Evolutionary conservation across 108 stramenopile species (phyloP), one percentile per base, ranked within the genome.

Genomic region (Aurantiochytrium sp.): DNA sequence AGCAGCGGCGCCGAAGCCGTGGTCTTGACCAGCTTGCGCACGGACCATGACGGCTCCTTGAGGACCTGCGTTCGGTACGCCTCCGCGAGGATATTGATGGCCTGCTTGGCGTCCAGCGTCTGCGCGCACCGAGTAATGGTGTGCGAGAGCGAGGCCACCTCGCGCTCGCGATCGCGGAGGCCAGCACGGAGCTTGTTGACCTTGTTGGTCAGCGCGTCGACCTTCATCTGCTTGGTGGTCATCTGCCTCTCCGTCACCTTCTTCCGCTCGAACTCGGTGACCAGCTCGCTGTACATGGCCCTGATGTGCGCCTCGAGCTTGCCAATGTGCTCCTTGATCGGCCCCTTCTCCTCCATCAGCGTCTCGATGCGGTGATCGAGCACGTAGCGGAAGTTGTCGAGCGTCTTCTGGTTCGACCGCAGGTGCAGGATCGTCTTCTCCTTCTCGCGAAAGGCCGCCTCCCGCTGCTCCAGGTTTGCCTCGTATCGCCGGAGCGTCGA

Each of bases 381-480:
- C 4, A 93, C 93, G 42, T 54, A 91, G 55, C 93, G 92, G 90
- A 93, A 93, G 65, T 93, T 93, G 59, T 93, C 92, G 10, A 93
- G 86, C 15, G 92, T 93, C 4, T 68, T 87, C 37, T 92, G 92
- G 53, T 89, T 91, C 52, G 69, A 73, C 24, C 92, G 88, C 32
- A 93, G 69, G 41, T 90, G 87, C 21, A 92, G 68, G 24, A 93
- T 92, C 15, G 88, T 86, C 54, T 90, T 91, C 45, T 92, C 91
- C 85, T 92, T 87, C 55, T 86, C 87, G 30, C 41, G 68, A 15
- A 88, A 86, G 4, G 90, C 85, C 10, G 34, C 54, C 34, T 90
- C 90, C 1, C 88, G 52, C 65, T 91, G 85, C 17, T 42, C 68
- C 6, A 86, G 32, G 48, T 89, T 89, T 81, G 88, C 55, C 88